Conservation (phyloP, 345 rosid species). For the Draba incana region DNA sequence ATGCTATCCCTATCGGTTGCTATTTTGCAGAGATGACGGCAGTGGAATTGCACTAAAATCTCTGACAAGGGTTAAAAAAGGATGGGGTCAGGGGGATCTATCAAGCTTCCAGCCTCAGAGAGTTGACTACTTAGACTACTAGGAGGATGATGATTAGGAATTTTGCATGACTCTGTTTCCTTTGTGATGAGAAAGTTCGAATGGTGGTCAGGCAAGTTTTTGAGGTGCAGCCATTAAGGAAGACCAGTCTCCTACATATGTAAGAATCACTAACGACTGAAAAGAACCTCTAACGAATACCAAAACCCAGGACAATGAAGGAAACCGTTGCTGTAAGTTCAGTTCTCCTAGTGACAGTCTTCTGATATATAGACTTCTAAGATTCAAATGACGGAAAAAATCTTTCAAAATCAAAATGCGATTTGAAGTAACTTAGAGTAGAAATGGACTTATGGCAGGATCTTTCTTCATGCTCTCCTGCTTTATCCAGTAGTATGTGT, state of each 20-base stretch:
- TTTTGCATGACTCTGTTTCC: conserved; percentile 12
- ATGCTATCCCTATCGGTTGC: conserved; percentile 22
- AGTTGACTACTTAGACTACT: conserved; percentile 55
- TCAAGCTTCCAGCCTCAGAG: conserved; percentile 58
- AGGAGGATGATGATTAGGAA: conserved; percentile 49
- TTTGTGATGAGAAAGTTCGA: conserved; percentile 25
- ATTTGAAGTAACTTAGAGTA: neutral
- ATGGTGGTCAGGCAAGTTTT: conserved; percentile 19
- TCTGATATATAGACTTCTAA: conserved; percentile 6
- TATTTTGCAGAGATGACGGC: conserved; percentile 85
- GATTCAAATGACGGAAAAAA: neutral
- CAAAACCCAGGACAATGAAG: conserved; percentile 14
- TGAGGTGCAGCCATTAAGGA: conserved; percentile 20
- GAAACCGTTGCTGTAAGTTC: conserved; percentile 11
- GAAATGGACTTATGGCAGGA: conserved; percentile 27
- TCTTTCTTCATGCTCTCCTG: conserved; percentile 6
- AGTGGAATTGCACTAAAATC: conserved; percentile 80
- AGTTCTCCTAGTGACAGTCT: conserved; percentile 18
- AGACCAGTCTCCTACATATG: conserved; percentile 2
- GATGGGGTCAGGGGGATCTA: conserved; percentile 79
- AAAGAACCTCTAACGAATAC: conserved; percentile 1
- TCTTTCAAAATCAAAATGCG: neutral
- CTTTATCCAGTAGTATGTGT: conserved; percentile 1
- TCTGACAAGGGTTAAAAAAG: conserved; percentile 68
- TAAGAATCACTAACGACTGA: conserved; percentile 9